Evolutionary conservation across 1,139 yeast species (phyloP).

Genomic region (Waltiozyma solani): DNA sequence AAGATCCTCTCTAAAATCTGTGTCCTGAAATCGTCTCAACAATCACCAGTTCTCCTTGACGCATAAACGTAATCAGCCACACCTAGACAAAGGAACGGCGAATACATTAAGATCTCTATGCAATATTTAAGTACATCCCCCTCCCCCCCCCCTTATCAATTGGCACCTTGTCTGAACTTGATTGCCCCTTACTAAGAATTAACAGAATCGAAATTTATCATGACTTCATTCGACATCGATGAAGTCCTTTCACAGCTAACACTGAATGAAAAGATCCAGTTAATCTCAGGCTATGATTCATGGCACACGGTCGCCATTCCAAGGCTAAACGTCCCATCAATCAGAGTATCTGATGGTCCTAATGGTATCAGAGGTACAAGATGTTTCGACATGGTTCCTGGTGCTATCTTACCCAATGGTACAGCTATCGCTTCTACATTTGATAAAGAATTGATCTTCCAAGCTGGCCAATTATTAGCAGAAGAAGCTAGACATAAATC

Average conservation of each 20-base stretch:
- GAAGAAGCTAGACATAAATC: conserved; percentile 40
- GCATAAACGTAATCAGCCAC: no score
- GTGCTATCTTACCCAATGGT: conserved; percentile 39
- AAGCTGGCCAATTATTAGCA: conserved; percentile 38
- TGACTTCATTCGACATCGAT: conserved; percentile 30
- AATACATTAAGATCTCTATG: no score
- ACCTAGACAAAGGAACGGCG: no score
- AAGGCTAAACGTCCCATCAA: conserved; percentile 22
- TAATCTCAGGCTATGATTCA: conserved; percentile 31
- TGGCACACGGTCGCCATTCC: conserved; percentile 45
- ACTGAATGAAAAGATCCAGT: conserved; percentile 33
- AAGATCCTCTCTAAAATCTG: no score
- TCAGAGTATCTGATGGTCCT: conserved; percentile 34
- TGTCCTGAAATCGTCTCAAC: no score
- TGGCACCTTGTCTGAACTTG: no score
- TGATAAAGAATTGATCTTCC: conserved; percentile 27
- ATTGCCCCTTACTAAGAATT: no score
- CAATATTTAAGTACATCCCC: no score
- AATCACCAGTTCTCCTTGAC: no score
- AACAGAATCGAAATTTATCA: no score
- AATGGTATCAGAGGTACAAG: conserved; percentile 42
- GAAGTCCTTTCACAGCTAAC: conserved; percentile 32
- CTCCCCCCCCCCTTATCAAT: no score
- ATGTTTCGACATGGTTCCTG: conserved; percentile 33
- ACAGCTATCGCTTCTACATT: conserved; percentile 25